Evolutionary conservation across 2,329 filamentous ascomycete genomes (phyloP).

Genomic region (Xylariales sp.): DNA sequence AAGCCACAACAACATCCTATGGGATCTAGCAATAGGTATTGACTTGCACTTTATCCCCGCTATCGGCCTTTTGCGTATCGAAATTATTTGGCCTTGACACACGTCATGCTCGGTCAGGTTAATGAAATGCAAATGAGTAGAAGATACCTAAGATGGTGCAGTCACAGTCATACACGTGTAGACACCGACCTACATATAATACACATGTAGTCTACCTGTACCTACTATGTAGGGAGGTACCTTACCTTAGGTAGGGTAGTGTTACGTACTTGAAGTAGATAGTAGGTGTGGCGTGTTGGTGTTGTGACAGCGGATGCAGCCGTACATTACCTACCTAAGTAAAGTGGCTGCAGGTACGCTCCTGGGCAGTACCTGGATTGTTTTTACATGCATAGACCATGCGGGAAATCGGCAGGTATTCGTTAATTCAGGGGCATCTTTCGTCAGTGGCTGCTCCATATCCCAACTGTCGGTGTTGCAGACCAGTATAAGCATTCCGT

Average conservation of each 20-base stretch:
- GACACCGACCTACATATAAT: too few relatives aligned
- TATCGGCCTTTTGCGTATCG: background rate
- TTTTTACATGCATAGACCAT: slow-evolving; percentile 14
- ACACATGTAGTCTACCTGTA: too few relatives aligned
- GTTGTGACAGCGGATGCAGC: background rate
- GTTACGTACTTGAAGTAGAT: too few relatives aligned
- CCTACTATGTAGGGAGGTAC: too few relatives aligned
- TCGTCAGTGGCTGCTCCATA: slow-evolving; percentile 33
- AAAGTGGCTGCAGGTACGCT: background rate
- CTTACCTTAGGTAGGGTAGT: too few relatives aligned
- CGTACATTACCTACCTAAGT: too few relatives aligned
- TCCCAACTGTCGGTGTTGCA: slow-evolving; percentile 27
- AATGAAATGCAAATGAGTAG: background rate
- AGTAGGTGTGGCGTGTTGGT: background rate
- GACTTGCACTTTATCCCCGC: background rate
- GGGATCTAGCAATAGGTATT: background rate
- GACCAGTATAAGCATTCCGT: slow-evolving; percentile 9
- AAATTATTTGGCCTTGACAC: too few relatives aligned
- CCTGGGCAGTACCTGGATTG: background rate
- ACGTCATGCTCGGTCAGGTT: too few relatives aligned
- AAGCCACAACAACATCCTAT: background rate
- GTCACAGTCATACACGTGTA: too few relatives aligned
- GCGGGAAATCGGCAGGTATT: slow-evolving; percentile 19
- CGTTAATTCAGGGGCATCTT: slow-evolving; percentile 32
- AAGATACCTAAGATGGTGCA: too few relatives aligned